phyloP scores from a whole-genome alignment of 495 filamentous ascomycete species.

The Parachaetomium inaequale region DNA sequence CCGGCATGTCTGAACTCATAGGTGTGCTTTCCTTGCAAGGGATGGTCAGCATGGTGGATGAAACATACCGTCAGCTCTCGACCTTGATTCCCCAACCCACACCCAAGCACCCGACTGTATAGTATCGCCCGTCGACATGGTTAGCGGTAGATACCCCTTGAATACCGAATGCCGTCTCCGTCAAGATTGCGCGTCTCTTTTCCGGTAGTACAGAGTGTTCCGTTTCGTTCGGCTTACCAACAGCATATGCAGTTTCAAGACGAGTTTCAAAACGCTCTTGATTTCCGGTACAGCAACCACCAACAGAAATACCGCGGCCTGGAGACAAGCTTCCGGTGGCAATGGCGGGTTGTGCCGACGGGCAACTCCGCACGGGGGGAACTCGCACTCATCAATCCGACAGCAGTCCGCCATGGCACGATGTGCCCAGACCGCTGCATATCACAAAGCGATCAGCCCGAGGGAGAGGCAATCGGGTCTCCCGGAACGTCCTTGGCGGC shows the following conservation, averaged over 20 bases:
- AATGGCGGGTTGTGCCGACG: background rate
- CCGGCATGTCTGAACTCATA: background rate
- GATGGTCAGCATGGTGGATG: background rate
- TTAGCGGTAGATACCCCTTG: conserved; percentile 14
- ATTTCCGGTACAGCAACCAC: background rate
- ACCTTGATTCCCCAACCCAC: background rate
- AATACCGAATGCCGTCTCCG: conserved; percentile 1
- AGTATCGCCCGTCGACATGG: background rate
- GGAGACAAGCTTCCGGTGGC: background rate
- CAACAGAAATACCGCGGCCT: background rate
- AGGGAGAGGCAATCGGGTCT: background rate
- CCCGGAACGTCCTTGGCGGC: conserved; percentile 2
- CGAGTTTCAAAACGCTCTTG: background rate
- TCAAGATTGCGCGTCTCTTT: background rate
- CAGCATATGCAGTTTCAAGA: background rate
- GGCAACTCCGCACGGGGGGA: background rate
- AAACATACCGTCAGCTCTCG: background rate
- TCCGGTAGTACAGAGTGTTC: background rate
- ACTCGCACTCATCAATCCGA: background rate
- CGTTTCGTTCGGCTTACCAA: background rate
- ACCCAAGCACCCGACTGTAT: background rate
- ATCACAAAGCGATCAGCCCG: conserved; percentile 29
- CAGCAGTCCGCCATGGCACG: background rate
- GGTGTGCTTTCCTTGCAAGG: background rate
- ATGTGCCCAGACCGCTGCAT: conserved; percentile 31